Percentiles rank a stretch among this genome's conserved stretches.
phyloP scores from a whole-genome alignment of 164 flowering plant genomes.

The Aristolochia fimbriata region DNA sequence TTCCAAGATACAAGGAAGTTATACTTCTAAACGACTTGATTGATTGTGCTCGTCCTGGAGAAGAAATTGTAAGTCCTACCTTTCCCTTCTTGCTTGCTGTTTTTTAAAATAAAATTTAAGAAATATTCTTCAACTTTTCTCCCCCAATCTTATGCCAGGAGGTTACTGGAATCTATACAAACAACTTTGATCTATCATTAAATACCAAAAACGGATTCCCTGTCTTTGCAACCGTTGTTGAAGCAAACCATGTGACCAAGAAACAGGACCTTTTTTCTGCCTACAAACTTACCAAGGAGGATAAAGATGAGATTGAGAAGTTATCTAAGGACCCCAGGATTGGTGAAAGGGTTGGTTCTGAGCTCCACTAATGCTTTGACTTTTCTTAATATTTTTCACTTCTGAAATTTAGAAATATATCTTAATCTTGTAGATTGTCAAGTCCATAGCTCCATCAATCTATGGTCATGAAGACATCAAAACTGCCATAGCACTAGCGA shows the following conservation, averaged over 20 bases:
- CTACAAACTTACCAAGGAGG: constrained; percentile 94
- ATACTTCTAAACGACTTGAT: constrained; percentile 92
- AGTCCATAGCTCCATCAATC: constrained; percentile 97
- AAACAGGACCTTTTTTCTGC: constrained; percentile 97
- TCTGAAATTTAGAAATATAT: not conserved
- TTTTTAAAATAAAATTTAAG: not conserved
- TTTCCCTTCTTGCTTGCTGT: not conserved
- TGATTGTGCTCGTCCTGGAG: constrained; percentile 99
- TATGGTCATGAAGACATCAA: constrained; percentile 98
- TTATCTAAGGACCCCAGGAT: constrained; percentile 95
- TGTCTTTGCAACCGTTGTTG: constrained; percentile 90
- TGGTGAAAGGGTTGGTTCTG: constrained; percentile 79
- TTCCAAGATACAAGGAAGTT: constrained; percentile 98
- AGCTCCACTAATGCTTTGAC: not conserved
- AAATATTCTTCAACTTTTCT: not conserved
- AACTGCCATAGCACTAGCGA: constrained; percentile 94
- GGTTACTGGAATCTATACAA: constrained; percentile 90
- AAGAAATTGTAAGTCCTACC: constrained; percentile 64
- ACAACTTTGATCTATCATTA: constrained; percentile 86
- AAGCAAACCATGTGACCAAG: constrained; percentile 90
- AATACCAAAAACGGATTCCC: constrained; percentile 99
- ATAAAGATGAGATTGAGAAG: constrained; percentile 84
- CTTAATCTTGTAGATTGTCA: constrained; percentile 48
- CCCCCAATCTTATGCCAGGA: constrained; percentile 44
- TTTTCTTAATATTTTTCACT: not conserved